A percentile compares a stretch with the other conserved stretches of the same genome.
Evolutionary conservation across 1,284 basidiomycete species (phyloP).

Genomic region (Cutaneotrichosporon spelunceum): DNA sequence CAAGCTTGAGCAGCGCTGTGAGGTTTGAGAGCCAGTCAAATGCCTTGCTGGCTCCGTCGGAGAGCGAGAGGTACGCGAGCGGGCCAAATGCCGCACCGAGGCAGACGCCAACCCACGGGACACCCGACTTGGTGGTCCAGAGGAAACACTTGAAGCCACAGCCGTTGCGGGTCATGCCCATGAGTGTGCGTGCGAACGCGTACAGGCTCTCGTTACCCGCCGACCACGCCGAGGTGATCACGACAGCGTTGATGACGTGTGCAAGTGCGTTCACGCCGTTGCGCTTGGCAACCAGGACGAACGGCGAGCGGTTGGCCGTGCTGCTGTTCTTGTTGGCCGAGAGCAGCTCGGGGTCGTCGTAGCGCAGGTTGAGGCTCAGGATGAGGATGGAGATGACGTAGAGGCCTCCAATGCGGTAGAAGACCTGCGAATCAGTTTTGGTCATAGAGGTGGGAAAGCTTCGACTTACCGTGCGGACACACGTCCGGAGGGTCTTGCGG

Average conservation of each 20-base stretch:
- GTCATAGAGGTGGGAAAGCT: no score
- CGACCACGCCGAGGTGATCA: slow-evolving; percentile 55
- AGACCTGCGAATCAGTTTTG: slow-evolving; percentile 47
- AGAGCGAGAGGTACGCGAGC: slow-evolving; percentile 58
- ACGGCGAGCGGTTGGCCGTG: slow-evolving; percentile 70
- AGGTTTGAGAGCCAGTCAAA: slow-evolving; percentile 73
- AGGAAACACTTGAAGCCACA: slow-evolving; percentile 61
- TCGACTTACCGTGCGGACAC: slow-evolving; percentile 58
- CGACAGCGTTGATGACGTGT: slow-evolving; percentile 63
- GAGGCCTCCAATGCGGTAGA: slow-evolving; percentile 64
- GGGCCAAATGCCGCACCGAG: slow-evolving; percentile 63
- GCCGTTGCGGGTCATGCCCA: slow-evolving; percentile 54
- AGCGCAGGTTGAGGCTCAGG: slow-evolving; percentile 45
- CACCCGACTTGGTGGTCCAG: slow-evolving; percentile 60
- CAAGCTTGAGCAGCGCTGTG: slow-evolving; percentile 50
- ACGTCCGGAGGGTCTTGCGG: slow-evolving; percentile 66
- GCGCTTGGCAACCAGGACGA: slow-evolving; percentile 65
- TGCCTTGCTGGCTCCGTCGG: slow-evolving; percentile 60
- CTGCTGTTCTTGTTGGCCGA: slow-evolving; percentile 56
- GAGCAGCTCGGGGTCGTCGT: slow-evolving; percentile 47
- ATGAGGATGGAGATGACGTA: slow-evolving; percentile 51
- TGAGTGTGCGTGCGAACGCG: slow-evolving; percentile 47
- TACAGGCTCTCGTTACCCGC: slow-evolving; percentile 31
- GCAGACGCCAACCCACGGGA: slow-evolving; percentile 62
- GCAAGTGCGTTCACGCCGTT: slow-evolving; percentile 73